phyloP scores from a whole-genome alignment of 2,329 filamentous ascomycete species.

The Colletotrichum coccodes region DNA sequence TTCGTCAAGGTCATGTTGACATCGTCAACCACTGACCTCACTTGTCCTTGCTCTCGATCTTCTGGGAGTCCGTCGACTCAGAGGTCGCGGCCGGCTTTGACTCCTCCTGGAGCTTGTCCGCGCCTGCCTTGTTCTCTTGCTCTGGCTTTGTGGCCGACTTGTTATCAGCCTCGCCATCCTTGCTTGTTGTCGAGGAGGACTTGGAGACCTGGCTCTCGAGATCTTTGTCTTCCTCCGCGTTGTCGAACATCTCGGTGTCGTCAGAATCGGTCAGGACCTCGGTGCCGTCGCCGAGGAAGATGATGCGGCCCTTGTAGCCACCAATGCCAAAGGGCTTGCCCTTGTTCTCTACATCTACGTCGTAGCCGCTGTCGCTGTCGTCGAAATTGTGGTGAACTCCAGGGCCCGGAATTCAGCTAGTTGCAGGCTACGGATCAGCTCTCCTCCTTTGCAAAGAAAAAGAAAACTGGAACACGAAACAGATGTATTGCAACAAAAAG shows the following conservation, averaged over 20 bases:
- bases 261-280: conserved; percentile 90
- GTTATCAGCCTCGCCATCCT: conserved; percentile 34
- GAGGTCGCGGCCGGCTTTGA: conserved; percentile 25
- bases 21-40: conserved; percentile 2
- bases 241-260: conserved; percentile 94
- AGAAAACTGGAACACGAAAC: conserved; percentile 16
- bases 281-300: conserved; percentile 94
- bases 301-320: conserved; percentile 86
- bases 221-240: conserved; percentile 85
- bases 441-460: conserved; percentile 29
- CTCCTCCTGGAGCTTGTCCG: conserved; percentile 29
- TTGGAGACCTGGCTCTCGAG: conserved; percentile 85
- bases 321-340: conserved; percentile 71
- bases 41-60: conserved; percentile 29
- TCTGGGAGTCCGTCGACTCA: conserved; percentile 22
- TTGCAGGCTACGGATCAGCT: conserved; percentile 34
- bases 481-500: conserved; percentile 23
- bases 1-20: conserved; percentile 17
- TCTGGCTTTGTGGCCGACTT: conserved; percentile 39
- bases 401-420: conserved; percentile 86
- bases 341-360: conserved; percentile 76
- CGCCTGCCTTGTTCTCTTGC: conserved; percentile 30
- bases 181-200: conserved; percentile 35
- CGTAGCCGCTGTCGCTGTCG: conserved; percentile 81
- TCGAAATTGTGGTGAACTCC: conserved; percentile 86